phyloP scores from a whole-genome alignment of 2,329 filamentous ascomycete species.

The Ophiostoma tasmaniense region DNA sequence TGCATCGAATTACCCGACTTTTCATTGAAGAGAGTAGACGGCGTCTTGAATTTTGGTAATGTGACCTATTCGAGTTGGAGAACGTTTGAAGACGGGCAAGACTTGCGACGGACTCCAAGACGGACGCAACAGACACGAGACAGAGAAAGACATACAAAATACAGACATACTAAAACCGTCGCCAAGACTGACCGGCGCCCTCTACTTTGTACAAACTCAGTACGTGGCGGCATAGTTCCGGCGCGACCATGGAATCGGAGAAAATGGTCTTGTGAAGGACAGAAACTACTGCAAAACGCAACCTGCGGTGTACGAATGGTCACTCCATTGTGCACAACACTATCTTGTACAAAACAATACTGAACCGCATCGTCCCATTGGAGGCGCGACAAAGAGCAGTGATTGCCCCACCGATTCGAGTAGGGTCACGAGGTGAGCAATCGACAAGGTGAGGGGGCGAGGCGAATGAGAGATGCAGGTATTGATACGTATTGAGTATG shows the following conservation, averaged over 20 bases:
- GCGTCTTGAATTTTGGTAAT: background rate
- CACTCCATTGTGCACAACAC: background rate
- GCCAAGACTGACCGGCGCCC: background rate
- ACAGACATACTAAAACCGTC: background rate
- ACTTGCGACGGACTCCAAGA: background rate
- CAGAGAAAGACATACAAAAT: background rate
- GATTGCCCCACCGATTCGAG: background rate
- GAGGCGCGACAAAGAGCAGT: background rate
- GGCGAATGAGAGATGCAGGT: background rate
- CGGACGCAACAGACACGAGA: background rate
- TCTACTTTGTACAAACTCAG: background rate
- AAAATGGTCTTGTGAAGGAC: background rate
- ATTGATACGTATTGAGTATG: too few species aligned
- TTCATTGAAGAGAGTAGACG: background rate
- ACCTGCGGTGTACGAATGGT: constrained; percentile 3
- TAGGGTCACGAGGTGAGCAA: background rate
- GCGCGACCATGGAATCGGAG: background rate
- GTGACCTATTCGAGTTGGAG: background rate
- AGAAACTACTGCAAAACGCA: constrained; percentile 2
- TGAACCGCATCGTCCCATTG: background rate
- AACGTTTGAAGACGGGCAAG: background rate
- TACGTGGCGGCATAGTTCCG: background rate
- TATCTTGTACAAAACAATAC: background rate
- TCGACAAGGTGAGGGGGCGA: background rate
- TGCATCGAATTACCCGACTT: background rate